Base-by-base conservation (phyloP, 139 green algal species). In the Spirogloea muscicola region DNA sequence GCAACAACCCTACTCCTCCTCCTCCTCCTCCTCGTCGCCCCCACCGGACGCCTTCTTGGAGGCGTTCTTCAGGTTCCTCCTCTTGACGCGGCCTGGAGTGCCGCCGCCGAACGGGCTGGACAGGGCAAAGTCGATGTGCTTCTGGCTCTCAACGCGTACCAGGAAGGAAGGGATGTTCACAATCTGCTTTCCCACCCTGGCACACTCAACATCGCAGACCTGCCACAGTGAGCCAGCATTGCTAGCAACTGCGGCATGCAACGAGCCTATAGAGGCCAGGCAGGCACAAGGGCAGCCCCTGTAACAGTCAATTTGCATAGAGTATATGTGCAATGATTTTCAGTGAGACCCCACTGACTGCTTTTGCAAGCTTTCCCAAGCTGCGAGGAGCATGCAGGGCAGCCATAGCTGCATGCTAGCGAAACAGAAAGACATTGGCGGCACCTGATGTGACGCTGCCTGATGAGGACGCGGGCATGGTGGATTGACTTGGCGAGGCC, bases 71-170 rank as follows among this genome's bases (percentile, higher is more conserved):
- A 67, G 58, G 74, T 85, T 86, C 69, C 79, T 89, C 36, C 90
- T 67, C 92, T 98, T 98, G 10, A 93, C 86, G 83, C 95, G 94
- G 52, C 95, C 95, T 51, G 95, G 94, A 51, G 93, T 89, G 80
- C 95, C 95, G 72, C 94, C 94, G 58, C 95, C 93, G 86, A 98
- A 98, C 81, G 94, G 93, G 48, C 82, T 92, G 80, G 93, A 96
- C 46, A 98, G 87, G 13, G 92, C 86, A 80, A 98, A 99, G 91
- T 99, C 95, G 79, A 99, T 97, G 89, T 99, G 95, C 91, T 98
- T 98, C 91, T 99, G 93, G 86, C 87, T 94, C 84, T 99, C 95
- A 25, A 97, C 85, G 55, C 92, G 88, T 63, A 99, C 95, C 76
- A 97, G 84, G 90, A 99, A 99, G 43, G 89, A 96, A 44, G 95